A percentile compares a stretch with the other conserved stretches of the same genome.
These are phyloP conservation scores for Colletotrichum sp. DNA, from an alignment of 2,329 filamentous ascomycete genomes.

Conservation along the genomic window DNA sequence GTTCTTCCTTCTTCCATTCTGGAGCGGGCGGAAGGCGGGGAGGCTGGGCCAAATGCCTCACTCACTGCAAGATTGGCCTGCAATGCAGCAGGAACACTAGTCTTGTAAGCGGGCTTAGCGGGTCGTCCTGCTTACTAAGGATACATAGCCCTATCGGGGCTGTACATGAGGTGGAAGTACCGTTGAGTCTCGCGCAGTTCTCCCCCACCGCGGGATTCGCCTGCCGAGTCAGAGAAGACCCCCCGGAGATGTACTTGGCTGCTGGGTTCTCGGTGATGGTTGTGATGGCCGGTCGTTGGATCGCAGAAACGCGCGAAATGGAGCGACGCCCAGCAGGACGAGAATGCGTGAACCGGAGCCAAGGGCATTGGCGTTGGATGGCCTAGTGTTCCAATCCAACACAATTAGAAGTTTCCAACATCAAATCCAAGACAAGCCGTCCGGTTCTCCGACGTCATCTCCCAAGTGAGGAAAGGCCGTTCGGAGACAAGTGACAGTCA, in stretches of 20 bases:
- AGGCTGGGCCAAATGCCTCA: not conserved
- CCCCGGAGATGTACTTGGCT: not conserved
- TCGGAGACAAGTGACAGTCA: slow-evolving; percentile 4
- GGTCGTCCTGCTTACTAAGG: not conserved
- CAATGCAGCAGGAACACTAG: not conserved
- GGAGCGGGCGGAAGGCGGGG: not conserved
- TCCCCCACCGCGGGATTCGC: not conserved
- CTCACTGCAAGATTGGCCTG: not conserved
- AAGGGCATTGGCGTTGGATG: not conserved
- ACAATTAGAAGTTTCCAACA: not conserved
- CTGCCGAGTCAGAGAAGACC: not conserved
- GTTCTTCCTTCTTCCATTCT: slow-evolving; percentile 2
- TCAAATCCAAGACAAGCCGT: slow-evolving; percentile 1
- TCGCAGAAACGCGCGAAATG: not conserved
- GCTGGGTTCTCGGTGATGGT: not conserved
- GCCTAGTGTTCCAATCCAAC: not conserved
- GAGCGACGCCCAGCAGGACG: not conserved
- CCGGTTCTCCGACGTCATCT: slow-evolving; percentile 15
- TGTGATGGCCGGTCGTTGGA: not conserved
- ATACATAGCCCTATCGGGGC: not conserved
- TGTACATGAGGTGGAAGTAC: not conserved
- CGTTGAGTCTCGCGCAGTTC: not conserved
- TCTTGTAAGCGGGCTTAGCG: not conserved
- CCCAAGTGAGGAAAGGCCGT: slow-evolving; percentile 4
- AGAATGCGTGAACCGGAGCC: not conserved